Percentiles rank a stretch among this genome's conserved stretches.
Conservation (phyloP, 1,284 basidiomycete species). For the Cystobasidium pallidum region DNA sequence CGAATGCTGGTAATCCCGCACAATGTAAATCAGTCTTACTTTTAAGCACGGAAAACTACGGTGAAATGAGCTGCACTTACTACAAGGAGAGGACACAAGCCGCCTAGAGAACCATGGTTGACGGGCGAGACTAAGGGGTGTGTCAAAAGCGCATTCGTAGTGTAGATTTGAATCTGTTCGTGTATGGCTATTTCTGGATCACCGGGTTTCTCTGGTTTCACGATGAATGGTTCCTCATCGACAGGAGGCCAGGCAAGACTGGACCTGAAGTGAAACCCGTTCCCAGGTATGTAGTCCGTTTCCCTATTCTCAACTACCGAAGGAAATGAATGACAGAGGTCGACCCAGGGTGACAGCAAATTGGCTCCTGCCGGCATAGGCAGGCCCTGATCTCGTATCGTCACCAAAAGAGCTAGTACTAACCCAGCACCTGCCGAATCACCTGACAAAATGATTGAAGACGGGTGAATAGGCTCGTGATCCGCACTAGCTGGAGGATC, state of each 20-base stretch:
- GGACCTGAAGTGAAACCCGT: constrained; percentile 64
- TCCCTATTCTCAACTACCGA: constrained; percentile 82
- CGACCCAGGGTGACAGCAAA: constrained; percentile 68
- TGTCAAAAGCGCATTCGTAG: constrained; percentile 60
- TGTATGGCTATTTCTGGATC: constrained; percentile 48
- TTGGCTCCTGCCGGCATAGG: constrained; percentile 77
- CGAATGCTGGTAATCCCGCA: constrained; percentile 53
- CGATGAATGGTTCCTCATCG: constrained; percentile 7
- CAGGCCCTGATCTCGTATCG: constrained; percentile 83
- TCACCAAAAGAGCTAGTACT: constrained; percentile 78
- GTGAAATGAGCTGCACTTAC: constrained; percentile 49
- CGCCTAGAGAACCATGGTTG: constrained; percentile 61
- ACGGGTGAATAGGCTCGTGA: constrained; percentile 79
- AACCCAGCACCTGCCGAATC: constrained; percentile 95
- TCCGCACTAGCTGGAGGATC: constrained; percentile 70
- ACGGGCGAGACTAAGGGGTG: constrained; percentile 62
- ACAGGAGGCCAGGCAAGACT: constrained; percentile 36
- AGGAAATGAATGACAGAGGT: constrained; percentile 91
- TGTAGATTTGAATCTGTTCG: constrained; percentile 62
- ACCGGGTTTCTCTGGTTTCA: constrained; percentile 14
- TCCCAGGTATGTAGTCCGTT: constrained; percentile 67
- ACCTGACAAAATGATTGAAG: constrained; percentile 79
- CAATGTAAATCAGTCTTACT: background rate
- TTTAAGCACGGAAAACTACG: too few species aligned
- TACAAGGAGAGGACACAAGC: constrained; percentile 61